These are phyloP conservation scores for Epicoccum nigrum DNA, from an alignment of 2,329 filamentous ascomycete species.

Conservation along the genomic window DNA sequence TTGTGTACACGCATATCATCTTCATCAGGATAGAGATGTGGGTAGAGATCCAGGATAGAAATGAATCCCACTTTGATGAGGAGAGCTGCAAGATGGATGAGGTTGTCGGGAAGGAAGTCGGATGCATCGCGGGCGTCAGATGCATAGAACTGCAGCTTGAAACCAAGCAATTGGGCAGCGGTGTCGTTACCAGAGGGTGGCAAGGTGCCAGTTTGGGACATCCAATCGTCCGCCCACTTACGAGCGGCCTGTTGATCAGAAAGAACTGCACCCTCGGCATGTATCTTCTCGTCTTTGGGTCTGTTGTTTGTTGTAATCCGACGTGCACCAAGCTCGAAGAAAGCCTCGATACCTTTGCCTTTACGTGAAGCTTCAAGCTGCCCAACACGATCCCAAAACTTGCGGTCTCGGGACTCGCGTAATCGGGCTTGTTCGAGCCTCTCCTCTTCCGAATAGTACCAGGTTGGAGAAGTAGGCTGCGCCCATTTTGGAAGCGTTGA, in stretches of 20 bases:
- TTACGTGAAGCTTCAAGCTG: slow-evolving; percentile 53
- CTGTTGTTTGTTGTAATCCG: slow-evolving; percentile 57
- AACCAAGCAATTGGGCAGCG: slow-evolving; percentile 92
- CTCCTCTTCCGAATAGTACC: slow-evolving; percentile 71
- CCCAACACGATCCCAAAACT: slow-evolving; percentile 83
- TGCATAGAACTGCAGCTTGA: slow-evolving; percentile 95
- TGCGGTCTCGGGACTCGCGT: slow-evolving; percentile 69
- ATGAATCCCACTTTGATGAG: slow-evolving; percentile 98
- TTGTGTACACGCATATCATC: slow-evolving; percentile 79
- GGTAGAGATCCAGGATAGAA: slow-evolving; percentile 86
- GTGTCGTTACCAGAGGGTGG: slow-evolving; percentile 87
- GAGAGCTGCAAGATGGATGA: slow-evolving; percentile 88
- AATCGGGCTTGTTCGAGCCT: slow-evolving; percentile 62
- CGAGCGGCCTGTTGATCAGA: slow-evolving; percentile 52
- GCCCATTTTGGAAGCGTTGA: slow-evolving; percentile 86
- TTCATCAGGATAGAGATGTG: slow-evolving; percentile 87
- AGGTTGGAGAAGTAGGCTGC: slow-evolving; percentile 70
- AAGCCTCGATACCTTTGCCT: slow-evolving; percentile 73
- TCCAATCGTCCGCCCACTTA: slow-evolving; percentile 66
- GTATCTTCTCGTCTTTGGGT: slow-evolving; percentile 40
- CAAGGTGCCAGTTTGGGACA: slow-evolving; percentile 77
- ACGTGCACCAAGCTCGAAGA: slow-evolving; percentile 84
- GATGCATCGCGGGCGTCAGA: slow-evolving; percentile 75
- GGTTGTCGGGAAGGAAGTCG: slow-evolving; percentile 85
- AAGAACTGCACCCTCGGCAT: slow-evolving; percentile 23